Evolutionary conservation across 441 rosid species (phyloP), one percentile per base, ranked within the genome.

Genomic region (Erodium moschatum): DNA sequence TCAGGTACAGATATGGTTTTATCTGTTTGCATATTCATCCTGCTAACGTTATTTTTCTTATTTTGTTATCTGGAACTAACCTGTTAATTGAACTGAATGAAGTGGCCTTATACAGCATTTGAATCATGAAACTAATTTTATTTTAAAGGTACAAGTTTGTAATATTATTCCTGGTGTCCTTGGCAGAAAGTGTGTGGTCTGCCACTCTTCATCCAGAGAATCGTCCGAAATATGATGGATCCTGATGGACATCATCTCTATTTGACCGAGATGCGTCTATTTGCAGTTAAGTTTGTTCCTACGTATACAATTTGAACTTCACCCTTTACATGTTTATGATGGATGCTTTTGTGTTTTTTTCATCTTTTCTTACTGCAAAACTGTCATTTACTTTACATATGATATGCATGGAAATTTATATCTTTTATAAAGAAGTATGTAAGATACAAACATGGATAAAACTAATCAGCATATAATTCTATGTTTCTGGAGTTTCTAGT

Each of bases 201-300:
- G 16, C 95, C 97, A 20, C 79, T 84, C 20, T 79, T 86, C 60
- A 74, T 89, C 72, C 89, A 84, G 87, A 87, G 89, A 71, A 75
- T 81, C 54, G 79, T 91, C 62, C 75, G 71, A 58, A 82, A 72
- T 44, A 77, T 86, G 75, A 86, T 91, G 92, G 90, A 91, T 84
- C 90, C 97, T 13, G 91, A 89, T 81, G 70, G 77, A 8, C 81
- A 81, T 50, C 81, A 81, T 50, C 70, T 82, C 9, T 78, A 82
- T 75, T 75, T 86, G 70, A 77, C 75, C 15, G 91, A 89, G 79
- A 81, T 86, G 70, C 90, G 91, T 70, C 76, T 89, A 73, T 72
- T 86, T 77, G 92, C 91, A 69, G 95, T 91, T 83, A 85, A 81
- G 85, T 77, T 77, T 70, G 68, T 19, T 70, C 64, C 24, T 64